These are phyloP conservation scores for Rosa hybrid DNA, from an alignment of 331 rosid species.

Conservation along the genomic window DNA sequence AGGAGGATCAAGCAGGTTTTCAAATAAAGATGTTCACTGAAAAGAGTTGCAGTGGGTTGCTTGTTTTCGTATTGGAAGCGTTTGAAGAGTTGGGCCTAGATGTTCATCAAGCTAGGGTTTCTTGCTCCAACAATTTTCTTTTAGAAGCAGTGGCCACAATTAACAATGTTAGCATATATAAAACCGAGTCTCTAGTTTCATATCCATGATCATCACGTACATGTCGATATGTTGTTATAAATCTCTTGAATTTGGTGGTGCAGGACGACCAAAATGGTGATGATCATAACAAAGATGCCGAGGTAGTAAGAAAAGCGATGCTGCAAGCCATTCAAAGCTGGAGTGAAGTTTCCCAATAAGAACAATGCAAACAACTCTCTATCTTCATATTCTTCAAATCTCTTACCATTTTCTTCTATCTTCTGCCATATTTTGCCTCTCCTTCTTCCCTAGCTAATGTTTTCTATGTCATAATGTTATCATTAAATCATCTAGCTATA, in stretches of 20 bases:
- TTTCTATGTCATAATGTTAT: neutral
- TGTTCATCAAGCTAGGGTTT: slow-evolving; percentile 65
- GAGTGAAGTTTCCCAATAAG: slow-evolving; percentile 35
- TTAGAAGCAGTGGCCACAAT: slow-evolving; percentile 46
- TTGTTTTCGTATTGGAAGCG: slow-evolving; percentile 62
- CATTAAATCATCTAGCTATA: neutral
- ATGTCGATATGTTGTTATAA: neutral
- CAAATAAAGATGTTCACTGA: slow-evolving; percentile 42
- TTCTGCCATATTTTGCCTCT: neutral
- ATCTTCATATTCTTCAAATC: neutral
- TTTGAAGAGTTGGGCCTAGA: slow-evolving; percentile 62
- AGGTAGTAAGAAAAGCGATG: slow-evolving; percentile 43
- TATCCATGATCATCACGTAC: neutral
- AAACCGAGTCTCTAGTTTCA: neutral
- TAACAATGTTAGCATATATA: neutral
- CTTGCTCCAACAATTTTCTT: slow-evolving; percentile 44
- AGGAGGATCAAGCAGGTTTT: slow-evolving; percentile 32
- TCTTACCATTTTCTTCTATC: neutral
- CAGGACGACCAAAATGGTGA: slow-evolving; percentile 42
- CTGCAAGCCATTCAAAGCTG: slow-evolving; percentile 60
- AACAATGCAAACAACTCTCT: neutral
- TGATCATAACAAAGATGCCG: slow-evolving; percentile 29
- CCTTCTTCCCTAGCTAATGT: neutral
- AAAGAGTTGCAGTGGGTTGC: slow-evolving; percentile 48
- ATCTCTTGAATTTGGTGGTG: neutral